phyloP scores from a whole-genome alignment of 352 stramenopile species.

The Phytophthora pseudosyringae region DNA sequence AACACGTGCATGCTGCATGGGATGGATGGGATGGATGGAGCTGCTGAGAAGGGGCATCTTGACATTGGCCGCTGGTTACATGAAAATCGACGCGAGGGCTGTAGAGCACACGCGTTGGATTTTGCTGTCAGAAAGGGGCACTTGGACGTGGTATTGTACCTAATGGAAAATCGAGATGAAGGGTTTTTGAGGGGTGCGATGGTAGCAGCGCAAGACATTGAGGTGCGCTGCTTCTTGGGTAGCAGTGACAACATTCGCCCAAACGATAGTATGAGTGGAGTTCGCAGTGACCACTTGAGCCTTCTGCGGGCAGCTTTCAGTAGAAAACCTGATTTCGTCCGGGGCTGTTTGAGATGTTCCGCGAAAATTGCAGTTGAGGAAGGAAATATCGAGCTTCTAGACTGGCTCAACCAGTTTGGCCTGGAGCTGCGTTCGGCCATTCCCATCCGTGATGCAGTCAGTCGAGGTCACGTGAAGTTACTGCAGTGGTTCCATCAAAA shows the following conservation, averaged over 20 bases:
- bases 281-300: not conserved
- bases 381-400: conserved; percentile 1
- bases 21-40: not conserved
- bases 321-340: not conserved
- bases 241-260: too few species aligned
- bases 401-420: conserved; percentile 7
- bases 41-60: not conserved
- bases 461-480: not conserved
- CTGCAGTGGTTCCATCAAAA: conserved; percentile 9
- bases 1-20: not conserved
- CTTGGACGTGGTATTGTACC: not conserved
- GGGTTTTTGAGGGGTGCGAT: not conserved
- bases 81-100: conserved; percentile 1
- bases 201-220: not conserved
- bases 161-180: conserved; percentile 6
- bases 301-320: not conserved
- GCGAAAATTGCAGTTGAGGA: not conserved
- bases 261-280: not conserved
- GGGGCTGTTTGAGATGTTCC: conserved; percentile 1
- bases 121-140: not conserved
- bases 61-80: not conserved
- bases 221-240: not conserved
- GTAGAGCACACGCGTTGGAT: not conserved
- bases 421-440: not conserved
- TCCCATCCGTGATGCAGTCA: not conserved